phyloP scores from a whole-genome alignment of 2,329 filamentous ascomycete genomes.

The Venturia nashicola region DNA sequence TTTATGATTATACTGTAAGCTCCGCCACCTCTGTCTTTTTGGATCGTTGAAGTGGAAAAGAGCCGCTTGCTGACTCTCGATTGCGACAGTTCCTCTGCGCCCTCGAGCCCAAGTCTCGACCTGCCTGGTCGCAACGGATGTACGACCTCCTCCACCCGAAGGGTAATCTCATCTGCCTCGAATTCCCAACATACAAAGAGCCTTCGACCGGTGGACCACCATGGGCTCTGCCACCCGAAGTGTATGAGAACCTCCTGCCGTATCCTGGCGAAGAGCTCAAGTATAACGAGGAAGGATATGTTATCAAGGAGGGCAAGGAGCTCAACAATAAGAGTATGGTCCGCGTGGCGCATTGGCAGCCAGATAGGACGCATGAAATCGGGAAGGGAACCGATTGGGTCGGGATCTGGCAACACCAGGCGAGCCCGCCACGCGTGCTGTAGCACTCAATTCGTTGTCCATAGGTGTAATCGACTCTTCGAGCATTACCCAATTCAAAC shows the following conservation, averaged over 20 bases:
- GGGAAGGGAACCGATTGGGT: conserved; percentile 40
- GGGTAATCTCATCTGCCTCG: conserved; percentile 52
- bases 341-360: conserved; percentile 41
- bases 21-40: background rate
- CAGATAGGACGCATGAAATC: conserved; percentile 42
- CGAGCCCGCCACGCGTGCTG: background rate
- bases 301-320: conserved; percentile 35
- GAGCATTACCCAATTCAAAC: background rate
- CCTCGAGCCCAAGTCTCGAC: conserved; percentile 40
- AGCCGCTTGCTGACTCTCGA: background rate
- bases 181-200: conserved; percentile 66
- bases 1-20: conserved; percentile 51
- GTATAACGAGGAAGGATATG: conserved; percentile 45
- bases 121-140: conserved; percentile 45
- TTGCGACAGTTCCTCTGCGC: conserved; percentile 48
- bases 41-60: background rate
- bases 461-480: background rate
- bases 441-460: background rate
- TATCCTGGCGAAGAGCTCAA: conserved; percentile 54
- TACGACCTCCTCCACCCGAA: conserved; percentile 38
- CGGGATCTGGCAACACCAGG: conserved; percentile 32
- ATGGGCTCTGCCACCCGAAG: conserved; percentile 53
- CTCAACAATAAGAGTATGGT: conserved; percentile 28
- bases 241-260: conserved; percentile 60
- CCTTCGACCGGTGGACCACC: conserved; percentile 57